Base-by-base conservation (phyloP, 2,329 filamentous ascomycete species). In the Talaromyces sp. region DNA sequence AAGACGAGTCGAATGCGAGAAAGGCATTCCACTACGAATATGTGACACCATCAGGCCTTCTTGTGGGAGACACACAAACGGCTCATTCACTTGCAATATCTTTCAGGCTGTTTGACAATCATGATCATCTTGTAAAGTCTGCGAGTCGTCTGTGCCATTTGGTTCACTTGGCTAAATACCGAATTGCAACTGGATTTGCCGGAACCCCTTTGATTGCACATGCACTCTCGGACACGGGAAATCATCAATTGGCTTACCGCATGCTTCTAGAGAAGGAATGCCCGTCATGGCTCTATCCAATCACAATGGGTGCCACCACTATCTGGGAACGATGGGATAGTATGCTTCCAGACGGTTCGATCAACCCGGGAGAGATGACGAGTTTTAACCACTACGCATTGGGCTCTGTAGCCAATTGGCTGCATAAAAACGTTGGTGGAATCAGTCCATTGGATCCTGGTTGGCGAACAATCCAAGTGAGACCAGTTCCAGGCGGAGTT, bases 271-370 rank as follows among this genome's bases (percentile, higher is more conserved):
- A 31, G 27, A 31, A 0, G 4, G 67, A 68, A 10, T 72, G 70
- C 27, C 78, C 78, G 0, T 76, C 73, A 0, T 78, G 77, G 77
- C 70, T 81, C 10, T 80, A 79, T 60, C 76, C 73, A 3, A 73
- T 81, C 11, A 72, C 68, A 9, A 79, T 79, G 77, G 75, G 74
- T 2, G 78, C 75, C 0, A 81, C 80, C 0, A 81, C 78, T 0
- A 75, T 76, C 9, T 80, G 79, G 79, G 79, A 82, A 66, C 72
- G 79, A 9, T 81, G 79, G 79, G 76, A 81, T 66, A 75, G 72
- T 57, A 73, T 81, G 70, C 65, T 75, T 4, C 72, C 77, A 0
- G 72, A 80, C 59, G 77, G 76, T 1, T 69, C 66, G 1, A 71
- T 81, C 50, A 81, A 81, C 58, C 71, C 76, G 0, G 78, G 78